Conservation (phyloP, 352 stramenopile species). For the Thalassiosira ordinaria region DNA sequence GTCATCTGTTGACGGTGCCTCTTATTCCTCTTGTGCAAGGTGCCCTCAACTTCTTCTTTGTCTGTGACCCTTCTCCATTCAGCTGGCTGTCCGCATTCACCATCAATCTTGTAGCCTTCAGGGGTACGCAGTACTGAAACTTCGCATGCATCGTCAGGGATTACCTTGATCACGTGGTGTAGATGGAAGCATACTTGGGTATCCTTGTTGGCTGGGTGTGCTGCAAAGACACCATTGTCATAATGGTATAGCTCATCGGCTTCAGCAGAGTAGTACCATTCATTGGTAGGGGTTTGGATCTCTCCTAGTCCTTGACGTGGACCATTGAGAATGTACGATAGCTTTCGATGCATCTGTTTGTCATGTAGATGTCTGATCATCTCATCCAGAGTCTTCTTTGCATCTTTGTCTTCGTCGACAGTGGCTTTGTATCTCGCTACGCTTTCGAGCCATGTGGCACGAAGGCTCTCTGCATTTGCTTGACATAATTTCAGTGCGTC, state of each 20-base stretch:
- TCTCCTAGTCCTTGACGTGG: background rate
- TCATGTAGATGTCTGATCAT: background rate
- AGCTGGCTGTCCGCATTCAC: background rate
- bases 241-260: background rate
- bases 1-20: conserved; percentile 22
- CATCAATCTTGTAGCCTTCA: background rate
- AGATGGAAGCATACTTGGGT: conserved; percentile 1
- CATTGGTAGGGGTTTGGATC: background rate
- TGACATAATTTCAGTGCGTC: too few species aligned
- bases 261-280: background rate
- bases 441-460: background rate
- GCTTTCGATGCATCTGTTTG: conserved; percentile 8
- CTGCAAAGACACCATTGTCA: conserved; percentile 8
- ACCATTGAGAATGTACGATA: conserved; percentile 1
- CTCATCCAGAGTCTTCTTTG: background rate
- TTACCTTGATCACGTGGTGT: conserved; percentile 24
- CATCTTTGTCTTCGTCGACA: background rate
- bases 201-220: background rate
- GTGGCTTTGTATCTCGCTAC: background rate
- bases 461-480: background rate
- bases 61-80: conserved; percentile 3
- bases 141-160: conserved; percentile 7
- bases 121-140: background rate
- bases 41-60: conserved; percentile 4
- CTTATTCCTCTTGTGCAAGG: conserved; percentile 2